Conservation (phyloP, 2,329 filamentous ascomycete species). For the Curvularia hawaiiensis region DNA sequence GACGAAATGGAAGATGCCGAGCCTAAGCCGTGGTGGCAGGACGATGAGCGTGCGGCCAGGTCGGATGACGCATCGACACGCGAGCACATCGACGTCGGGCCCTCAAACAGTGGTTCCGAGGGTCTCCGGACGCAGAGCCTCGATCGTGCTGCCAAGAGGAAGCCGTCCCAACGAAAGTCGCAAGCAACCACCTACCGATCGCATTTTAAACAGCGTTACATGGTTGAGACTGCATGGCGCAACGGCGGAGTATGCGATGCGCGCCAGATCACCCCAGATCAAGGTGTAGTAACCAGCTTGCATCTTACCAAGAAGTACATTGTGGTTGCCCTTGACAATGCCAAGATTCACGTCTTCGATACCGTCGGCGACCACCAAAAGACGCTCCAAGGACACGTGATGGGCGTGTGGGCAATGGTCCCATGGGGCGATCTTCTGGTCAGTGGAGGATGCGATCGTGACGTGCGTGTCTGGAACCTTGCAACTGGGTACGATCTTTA, state of each 20-base stretch:
- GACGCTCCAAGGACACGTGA: conserved; percentile 92
- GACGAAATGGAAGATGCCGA: conserved; percentile 38
- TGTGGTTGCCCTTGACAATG: conserved; percentile 95
- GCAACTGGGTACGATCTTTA: conserved; percentile 73
- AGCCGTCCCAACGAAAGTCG: conserved; percentile 51
- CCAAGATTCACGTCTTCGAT: conserved; percentile 98
- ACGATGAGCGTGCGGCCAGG: conserved; percentile 35
- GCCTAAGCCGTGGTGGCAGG: conserved; percentile 30
- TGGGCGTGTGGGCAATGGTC: conserved; percentile 99
- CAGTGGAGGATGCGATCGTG: conserved; percentile 93
- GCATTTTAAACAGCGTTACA: conserved; percentile 96
- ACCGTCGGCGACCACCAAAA: conserved; percentile 86
- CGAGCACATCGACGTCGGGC: conserved; percentile 35
- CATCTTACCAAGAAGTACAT: conserved; percentile 96
- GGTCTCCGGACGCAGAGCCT: conserved; percentile 60
- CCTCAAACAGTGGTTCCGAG: conserved; percentile 55
- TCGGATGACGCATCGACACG: conserved; percentile 32
- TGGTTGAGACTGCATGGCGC: conserved; percentile 96
- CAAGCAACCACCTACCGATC: conserved; percentile 87
- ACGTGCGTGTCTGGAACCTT: conserved; percentile 97
- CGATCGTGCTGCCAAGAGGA: conserved; percentile 55
- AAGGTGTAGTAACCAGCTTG: conserved; percentile 93
- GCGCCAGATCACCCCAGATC: conserved; percentile 91
- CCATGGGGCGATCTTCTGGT: conserved; percentile 96
- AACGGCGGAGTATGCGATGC: conserved; percentile 84